Evolutionary conservation across 768 basidiomycete species (phyloP).

Genomic region (Leccinum boreale): DNA sequence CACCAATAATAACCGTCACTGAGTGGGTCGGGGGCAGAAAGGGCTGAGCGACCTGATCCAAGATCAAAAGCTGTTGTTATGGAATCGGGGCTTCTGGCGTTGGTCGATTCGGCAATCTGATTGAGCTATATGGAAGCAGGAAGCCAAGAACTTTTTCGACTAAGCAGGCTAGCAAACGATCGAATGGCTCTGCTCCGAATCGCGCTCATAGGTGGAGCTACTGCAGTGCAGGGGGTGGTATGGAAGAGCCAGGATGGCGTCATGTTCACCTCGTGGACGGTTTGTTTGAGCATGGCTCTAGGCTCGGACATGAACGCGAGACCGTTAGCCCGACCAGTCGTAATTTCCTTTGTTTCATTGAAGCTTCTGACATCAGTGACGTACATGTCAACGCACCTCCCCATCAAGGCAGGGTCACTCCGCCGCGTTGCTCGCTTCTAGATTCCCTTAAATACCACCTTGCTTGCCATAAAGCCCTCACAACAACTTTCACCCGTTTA

Average conservation of each 20-base stretch:
- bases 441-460: constrained; percentile 26
- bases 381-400: constrained; percentile 5
- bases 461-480: background rate
- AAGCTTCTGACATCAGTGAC: background rate
- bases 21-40: background rate
- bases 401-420: constrained; percentile 1
- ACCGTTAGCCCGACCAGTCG: background rate
- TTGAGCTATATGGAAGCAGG: background rate
- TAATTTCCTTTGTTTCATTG: constrained; percentile 13
- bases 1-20: background rate
- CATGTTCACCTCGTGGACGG: background rate
- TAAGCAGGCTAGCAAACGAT: background rate
- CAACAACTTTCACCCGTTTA: background rate
- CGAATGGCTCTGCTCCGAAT: background rate
- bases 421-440: constrained; percentile 22
- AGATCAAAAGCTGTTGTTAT: background rate
- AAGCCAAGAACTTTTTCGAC: background rate
- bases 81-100: background rate
- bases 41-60: background rate
- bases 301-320: background rate
- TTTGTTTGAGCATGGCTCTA: background rate
- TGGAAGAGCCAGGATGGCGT: background rate
- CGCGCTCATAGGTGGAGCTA: too few relatives aligned
- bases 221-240: background rate
- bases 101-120: background rate